Evolutionary conservation across 192 early-diverging fungal genomes (phyloP).

Genomic region (Diversispora epigaea): DNA sequence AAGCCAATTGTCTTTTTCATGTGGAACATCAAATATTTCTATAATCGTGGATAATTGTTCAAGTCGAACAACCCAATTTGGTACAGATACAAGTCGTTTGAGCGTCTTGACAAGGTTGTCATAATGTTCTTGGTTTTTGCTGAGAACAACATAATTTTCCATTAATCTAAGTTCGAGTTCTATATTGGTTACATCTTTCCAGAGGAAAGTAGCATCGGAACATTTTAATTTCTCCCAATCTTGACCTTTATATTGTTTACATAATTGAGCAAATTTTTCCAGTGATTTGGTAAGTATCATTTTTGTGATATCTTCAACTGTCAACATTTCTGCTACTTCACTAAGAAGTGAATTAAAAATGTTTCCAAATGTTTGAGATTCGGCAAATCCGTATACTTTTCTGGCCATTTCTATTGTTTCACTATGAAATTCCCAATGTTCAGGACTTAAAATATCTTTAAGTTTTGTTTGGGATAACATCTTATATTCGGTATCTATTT

Average conservation of each 20-base stretch:
- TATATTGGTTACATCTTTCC: neutral
- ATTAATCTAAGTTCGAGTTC: slow-evolving; percentile 9
- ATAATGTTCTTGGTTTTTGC: neutral
- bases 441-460: neutral
- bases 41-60: neutral
- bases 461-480: neutral
- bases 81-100: neutral
- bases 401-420: neutral
- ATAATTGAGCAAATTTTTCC: neutral
- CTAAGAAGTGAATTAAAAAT: neutral
- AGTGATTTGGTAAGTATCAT: neutral
- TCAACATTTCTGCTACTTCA: neutral
- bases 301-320: neutral
- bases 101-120: neutral
- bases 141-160: neutral
- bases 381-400: neutral
- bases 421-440: neutral
- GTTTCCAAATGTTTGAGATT: neutral
- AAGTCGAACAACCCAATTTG: neutral
- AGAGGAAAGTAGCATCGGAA: neutral
- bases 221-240: slow-evolving; percentile 14
- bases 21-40: neutral
- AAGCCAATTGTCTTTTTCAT: neutral
- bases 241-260: neutral
- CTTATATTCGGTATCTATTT: neutral